A percentile compares a stretch with the other conserved stretches of the same genome.
Evolutionary conservation across 2,329 filamentous ascomycete species (phyloP).

Genomic region (Neonectria punicea): DNA sequence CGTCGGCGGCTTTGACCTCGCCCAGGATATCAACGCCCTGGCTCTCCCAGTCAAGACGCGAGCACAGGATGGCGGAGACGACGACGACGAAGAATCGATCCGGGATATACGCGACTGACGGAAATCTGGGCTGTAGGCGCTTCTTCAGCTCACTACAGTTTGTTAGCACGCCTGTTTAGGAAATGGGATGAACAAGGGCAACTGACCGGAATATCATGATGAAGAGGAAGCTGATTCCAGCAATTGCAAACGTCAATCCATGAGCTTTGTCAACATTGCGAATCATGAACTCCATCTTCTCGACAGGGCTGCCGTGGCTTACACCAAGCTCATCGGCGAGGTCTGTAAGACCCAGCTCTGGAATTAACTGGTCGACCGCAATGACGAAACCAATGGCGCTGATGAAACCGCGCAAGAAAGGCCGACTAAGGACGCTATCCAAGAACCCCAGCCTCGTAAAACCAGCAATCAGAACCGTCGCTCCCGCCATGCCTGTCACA

Average conservation of each 20-base stretch:
- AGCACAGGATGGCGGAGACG: slow-evolving; percentile 82
- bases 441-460: slow-evolving; percentile 88
- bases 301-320: slow-evolving; percentile 84
- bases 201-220: slow-evolving; percentile 90
- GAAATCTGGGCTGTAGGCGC: slow-evolving; percentile 80
- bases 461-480: slow-evolving; percentile 88
- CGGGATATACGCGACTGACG: slow-evolving; percentile 85
- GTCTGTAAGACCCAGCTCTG: slow-evolving; percentile 81
- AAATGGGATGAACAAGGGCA: background rate
- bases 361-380: slow-evolving; percentile 91
- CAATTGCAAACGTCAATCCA: slow-evolving; percentile 78
- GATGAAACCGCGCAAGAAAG: slow-evolving; percentile 95
- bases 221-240: slow-evolving; percentile 81
- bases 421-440: slow-evolving; percentile 91
- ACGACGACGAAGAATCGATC: slow-evolving; percentile 93
- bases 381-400: slow-evolving; percentile 97
- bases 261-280: slow-evolving; percentile 74
- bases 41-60: slow-evolving; percentile 79
- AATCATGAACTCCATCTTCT: slow-evolving; percentile 85
- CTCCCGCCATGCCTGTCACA: slow-evolving; percentile 86
- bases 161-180: slow-evolving; percentile 15
- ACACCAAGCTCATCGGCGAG: slow-evolving; percentile 73
- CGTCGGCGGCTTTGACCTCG: slow-evolving; percentile 77
- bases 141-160: slow-evolving; percentile 78
- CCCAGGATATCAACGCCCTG: slow-evolving; percentile 87